A percentile compares a stretch with the other conserved stretches of the same genome.
phyloP scores from a whole-genome alignment of 2,329 filamentous ascomycete species.

The Madurella fahalii region DNA sequence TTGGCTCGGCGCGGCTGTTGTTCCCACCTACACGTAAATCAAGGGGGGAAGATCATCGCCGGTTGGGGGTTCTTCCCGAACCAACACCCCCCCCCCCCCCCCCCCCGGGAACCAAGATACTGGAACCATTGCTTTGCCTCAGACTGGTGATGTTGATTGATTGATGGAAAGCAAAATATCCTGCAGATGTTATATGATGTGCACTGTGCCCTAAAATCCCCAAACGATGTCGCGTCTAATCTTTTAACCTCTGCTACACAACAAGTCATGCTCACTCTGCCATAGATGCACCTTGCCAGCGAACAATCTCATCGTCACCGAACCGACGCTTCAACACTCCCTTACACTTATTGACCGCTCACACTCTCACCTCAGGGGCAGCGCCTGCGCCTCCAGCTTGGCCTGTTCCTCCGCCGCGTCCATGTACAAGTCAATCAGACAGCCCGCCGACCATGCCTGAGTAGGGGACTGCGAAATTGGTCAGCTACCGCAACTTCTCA shows the following conservation, averaged over 20 bases:
- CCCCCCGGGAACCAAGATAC: too few relatives aligned
- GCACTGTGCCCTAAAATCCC: too few relatives aligned
- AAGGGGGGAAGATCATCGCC: not conserved
- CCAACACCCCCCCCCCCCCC: too few relatives aligned
- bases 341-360: not conserved
- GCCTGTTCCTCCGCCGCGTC: slow-evolving; percentile 64
- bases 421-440: slow-evolving; percentile 93
- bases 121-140: too few relatives aligned
- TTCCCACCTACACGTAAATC: not conserved
- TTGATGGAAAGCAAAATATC: too few relatives aligned
- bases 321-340: not conserved
- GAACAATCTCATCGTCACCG: too few relatives aligned
- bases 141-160: too few relatives aligned
- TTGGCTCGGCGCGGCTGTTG: not conserved
- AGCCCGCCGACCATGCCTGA: slow-evolving; percentile 93
- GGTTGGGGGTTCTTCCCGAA: too few relatives aligned
- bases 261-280: too few relatives aligned
- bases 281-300: too few relatives aligned
- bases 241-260: too few relatives aligned
- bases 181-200: too few relatives aligned
- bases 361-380: slow-evolving; percentile 25
- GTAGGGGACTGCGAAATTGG: slow-evolving; percentile 66
- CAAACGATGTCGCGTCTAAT: not conserved
- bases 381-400: slow-evolving; percentile 20
- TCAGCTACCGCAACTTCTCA: slow-evolving; percentile 11